Percentiles rank a stretch among this genome's conserved stretches.
These are phyloP conservation scores for Circinella minor DNA, from an alignment of 371 early-diverging fungal genomes.

Conservation along the genomic window DNA sequence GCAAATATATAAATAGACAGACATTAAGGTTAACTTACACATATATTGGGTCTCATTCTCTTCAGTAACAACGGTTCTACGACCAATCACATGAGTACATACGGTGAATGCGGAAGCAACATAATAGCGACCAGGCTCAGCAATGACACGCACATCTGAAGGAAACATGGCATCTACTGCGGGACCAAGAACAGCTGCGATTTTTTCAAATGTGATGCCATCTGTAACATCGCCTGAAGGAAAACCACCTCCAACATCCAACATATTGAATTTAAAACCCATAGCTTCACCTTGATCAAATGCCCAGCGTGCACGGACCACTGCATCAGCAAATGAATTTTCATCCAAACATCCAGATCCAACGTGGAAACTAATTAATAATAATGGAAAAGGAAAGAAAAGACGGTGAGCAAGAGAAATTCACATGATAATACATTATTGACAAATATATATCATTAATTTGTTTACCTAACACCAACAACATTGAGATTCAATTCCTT, in stretches of 20 bases:
- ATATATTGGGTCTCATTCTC: conserved; percentile 60
- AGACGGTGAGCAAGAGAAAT: neutral
- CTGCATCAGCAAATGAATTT: conserved; percentile 89
- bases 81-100: conserved; percentile 92
- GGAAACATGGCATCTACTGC: conserved; percentile 82
- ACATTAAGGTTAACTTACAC: conserved; percentile 54
- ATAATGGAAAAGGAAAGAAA: neutral
- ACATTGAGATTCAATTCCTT: conserved; percentile 83
- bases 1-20: neutral
- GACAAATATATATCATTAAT: neutral
- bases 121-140: conserved; percentile 98
- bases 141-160: conserved; percentile 82
- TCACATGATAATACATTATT: neutral
- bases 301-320: conserved; percentile 80
- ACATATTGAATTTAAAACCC: conserved; percentile 80
- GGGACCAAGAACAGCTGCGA: conserved; percentile 80
- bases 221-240: conserved; percentile 83
- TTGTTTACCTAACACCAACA: conserved; percentile 76
- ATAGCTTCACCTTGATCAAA: conserved; percentile 84
- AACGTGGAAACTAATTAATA: conserved; percentile 79
- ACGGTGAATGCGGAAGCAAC: conserved; percentile 95
- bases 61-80: conserved; percentile 63
- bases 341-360: conserved; percentile 94
- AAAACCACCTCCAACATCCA: conserved; percentile 98
- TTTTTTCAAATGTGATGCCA: conserved; percentile 82